A percentile compares a stretch with the other conserved stretches of the same genome.
Conservation (phyloP, 2,329 filamentous ascomycete genomes). For the Neocatenulostroma microsporum region DNA sequence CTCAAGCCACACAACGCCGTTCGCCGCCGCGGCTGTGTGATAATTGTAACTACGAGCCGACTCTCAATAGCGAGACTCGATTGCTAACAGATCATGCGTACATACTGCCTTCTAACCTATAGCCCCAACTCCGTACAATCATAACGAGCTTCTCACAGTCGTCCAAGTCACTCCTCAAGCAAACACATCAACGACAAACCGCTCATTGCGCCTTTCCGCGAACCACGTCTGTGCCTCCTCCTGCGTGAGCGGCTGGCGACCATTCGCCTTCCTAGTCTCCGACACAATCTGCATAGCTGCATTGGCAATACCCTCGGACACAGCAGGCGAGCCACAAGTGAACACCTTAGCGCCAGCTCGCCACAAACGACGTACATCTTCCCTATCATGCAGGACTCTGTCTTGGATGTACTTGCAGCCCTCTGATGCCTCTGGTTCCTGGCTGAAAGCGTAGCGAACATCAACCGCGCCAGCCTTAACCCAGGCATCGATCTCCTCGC, state of each 20-base stretch:
- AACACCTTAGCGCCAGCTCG: constrained; percentile 32
- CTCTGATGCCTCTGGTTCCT: constrained; percentile 30
- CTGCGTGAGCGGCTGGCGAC: constrained; percentile 22
- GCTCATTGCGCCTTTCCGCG: constrained; percentile 15
- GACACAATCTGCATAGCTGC: constrained; percentile 35
- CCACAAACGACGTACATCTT: constrained; percentile 46
- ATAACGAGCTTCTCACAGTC: too few species aligned
- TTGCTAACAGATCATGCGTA: too few species aligned
- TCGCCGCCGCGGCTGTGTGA: too few species aligned
- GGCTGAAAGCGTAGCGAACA: constrained; percentile 55
- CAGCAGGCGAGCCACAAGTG: constrained; percentile 2
- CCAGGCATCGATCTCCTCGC: constrained; percentile 53
- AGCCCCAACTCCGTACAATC: too few species aligned
- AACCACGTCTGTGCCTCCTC: constrained; percentile 21
- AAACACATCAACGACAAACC: constrained; percentile 21
- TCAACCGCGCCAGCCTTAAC: constrained; percentile 52
- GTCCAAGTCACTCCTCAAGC: too few species aligned
- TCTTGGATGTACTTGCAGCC: constrained; percentile 41
- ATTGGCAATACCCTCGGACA: background rate
- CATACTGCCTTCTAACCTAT: too few species aligned
- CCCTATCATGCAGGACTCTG: constrained; percentile 41
- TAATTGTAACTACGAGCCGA: too few species aligned
- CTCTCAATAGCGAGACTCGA: too few species aligned
- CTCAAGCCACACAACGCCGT: too few species aligned
- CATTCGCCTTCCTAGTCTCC: constrained; percentile 21